Evolutionary conservation across 1,284 basidiomycete species (phyloP), one percentile per base, ranked within the genome.

Genomic region (Apiotrichum akiyoshidainum): DNA sequence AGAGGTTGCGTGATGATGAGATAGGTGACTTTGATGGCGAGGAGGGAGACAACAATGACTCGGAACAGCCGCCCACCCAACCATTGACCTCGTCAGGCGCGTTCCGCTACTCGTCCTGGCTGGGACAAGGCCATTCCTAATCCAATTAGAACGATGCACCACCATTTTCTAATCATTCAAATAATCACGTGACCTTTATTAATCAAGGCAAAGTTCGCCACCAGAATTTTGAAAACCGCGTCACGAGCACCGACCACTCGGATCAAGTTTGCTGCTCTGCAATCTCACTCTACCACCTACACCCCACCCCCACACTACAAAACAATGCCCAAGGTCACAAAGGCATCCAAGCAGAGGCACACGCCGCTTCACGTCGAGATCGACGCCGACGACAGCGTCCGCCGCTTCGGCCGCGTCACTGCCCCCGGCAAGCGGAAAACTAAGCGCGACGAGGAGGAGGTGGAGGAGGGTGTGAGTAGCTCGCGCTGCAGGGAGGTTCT

Each of bases 351-450:
- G 58, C 46, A 56, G 35, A 65, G 90, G 68, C 92, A 91, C 75
- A 90, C 91, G 69, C 90, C 92, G 22, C 83, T 95, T n/a, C 85
- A 88, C 68, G 81, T 87, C 41, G 88, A 92, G 73, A 81, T 95
- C 54, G 82, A 84, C 55, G 86, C 87, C 61, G 92, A 94, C 73
- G 87, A 88, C 68, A 69, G 83, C 0, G 72, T 87, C 19, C 85
- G 83, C 65, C 88, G 87, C 73, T 92, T 90, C 72, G 91, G 92
- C 6, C 84, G 84, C 55, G 77, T 92, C 19, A 87, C 86, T 48
- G 55, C 55, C 65, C 88, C 85, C 11, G 88, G 86, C 13, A 89
- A 86, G 74, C 83, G 89, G 61, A 84, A 78, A 68, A 80, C 83
- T 7, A 80, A 75, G 63, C 79, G 71, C 57, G 72, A 70, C 44